Base-by-base conservation (phyloP, 2,329 filamentous ascomycete genomes). In the Cordyceps javanica region DNA sequence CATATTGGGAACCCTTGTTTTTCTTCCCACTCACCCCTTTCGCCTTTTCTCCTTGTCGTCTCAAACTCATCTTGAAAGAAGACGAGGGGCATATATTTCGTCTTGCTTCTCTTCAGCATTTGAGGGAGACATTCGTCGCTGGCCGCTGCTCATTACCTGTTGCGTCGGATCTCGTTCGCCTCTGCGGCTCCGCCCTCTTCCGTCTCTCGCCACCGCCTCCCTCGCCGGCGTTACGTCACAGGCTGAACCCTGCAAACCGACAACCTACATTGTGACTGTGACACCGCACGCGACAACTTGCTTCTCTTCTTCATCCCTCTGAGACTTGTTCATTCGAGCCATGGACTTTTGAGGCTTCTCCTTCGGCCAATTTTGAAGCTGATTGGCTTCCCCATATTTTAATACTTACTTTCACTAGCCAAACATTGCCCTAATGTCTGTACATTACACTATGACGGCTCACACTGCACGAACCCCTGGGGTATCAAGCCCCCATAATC, bases 371-470 rank as follows among this genome's bases (percentile, higher is more conserved):
- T 26, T 55, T 49, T n/a, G 21, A 55, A 48, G 53, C 44, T 55
- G 53, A 55, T 55, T 49, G 53, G 45, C 34, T 36, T 28, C 30
- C 19, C 23, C 21, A 16, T 13, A 19, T 46, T 16, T 28, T 45
- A 25, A 41, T 36, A 30, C 14, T 55, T 44, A 16, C 25, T 25
- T 48, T 44, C 11, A 26, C 25, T 19, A 2, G 5, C 44, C 41
- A 23, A 21, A 11, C 44, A 16, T 5, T 46, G 6, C 21, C 32
- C 52, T 13, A 46, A 58, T 53, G 49, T 48, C 56, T 53, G 48
- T 45, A 30, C 55, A 52, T 41, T 58, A 53, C 58, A 39, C 53
- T 30, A 60, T 60, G 58, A 52, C 53, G 14, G 41, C 58, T 46
- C 53, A 57, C 34, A 60, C 38, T 32, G 41, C 53, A 49, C 53